Base-by-base conservation (phyloP, 352 stramenopile species). In the Peronospora farinosa region DNA sequence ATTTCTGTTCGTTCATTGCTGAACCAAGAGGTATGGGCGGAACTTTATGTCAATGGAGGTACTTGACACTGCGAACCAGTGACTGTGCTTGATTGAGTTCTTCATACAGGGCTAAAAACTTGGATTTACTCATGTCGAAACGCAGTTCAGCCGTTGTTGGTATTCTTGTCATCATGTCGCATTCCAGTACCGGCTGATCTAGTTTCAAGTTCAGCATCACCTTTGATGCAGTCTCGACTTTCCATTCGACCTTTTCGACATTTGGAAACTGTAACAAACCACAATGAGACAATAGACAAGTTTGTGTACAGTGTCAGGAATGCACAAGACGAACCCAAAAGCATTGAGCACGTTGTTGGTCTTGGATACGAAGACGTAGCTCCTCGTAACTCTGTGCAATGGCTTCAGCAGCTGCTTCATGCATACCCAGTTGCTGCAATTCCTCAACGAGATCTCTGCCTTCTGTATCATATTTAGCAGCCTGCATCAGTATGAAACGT, bases 361-460 rank as follows among this genome's bases (percentile, higher is more conserved):
- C 25, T 28, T 69, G 70, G 23, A 84, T 60, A 25, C 17, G 40
- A 0, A 8, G 10, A 2, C 69, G 64, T 5, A 65, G 40, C 10
- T 48, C 21, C 5, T 65, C 61, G 30, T 73, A 80, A 31, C 60
- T 69, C 31, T 62, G 45, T 10, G 60, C 64, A 27, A 80, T 60
- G 16, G 17, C 48, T 10, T 57, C 46, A 5, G 57, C 60, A 9
- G 37, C 38, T 5, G 17, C 15, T 13, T 57, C 40, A 6, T 62
- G 44, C 57, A 71, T 47, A 16, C 74, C 74, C 7, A 85, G 28
- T 50, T 85, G 74, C 15, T 73, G 60, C 35, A 85, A 54, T 50
- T 85, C 74, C 15, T 72, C 38, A 3, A 54, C 40, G 8, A 85
- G 54, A 16, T 85, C 74, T 16, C 21, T 28, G 19, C 54, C 38